Conservation (phyloP, 2,329 filamentous ascomycete species). For the Aureobasidium sp. region DNA sequence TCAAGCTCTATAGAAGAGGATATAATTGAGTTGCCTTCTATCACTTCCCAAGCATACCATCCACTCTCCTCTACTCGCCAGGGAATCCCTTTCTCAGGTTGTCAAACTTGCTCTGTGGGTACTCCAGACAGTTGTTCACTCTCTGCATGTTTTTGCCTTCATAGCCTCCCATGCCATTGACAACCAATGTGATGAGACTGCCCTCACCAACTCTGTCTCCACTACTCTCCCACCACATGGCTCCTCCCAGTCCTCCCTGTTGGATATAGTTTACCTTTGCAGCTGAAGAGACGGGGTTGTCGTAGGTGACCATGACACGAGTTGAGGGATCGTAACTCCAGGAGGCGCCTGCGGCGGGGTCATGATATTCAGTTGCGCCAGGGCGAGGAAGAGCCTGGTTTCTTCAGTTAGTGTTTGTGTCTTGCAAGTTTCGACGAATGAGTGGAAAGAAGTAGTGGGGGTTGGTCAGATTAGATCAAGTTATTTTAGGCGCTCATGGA, state of each 20-base stretch:
- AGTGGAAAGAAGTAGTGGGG: background rate
- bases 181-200: constrained; percentile 54
- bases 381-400: constrained; percentile 57
- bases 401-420: background rate
- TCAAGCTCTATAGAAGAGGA: background rate
- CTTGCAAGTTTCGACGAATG: background rate
- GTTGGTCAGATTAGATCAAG: constrained; percentile 35
- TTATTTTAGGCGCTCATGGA: constrained; percentile 20
- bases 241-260: constrained; percentile 64
- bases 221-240: constrained; percentile 97
- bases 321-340: constrained; percentile 65
- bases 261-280: constrained; percentile 68
- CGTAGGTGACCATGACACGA: constrained; percentile 68
- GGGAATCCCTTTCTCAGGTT: constrained; percentile 43
- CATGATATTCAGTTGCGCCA: constrained; percentile 48
- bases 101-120: constrained; percentile 48
- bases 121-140: constrained; percentile 42
- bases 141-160: constrained; percentile 40
- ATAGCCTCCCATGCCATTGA: constrained; percentile 34
- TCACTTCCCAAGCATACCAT: background rate
- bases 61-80: constrained; percentile 20
- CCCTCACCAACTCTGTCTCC: constrained; percentile 59
- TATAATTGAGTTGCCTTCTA: background rate
- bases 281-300: constrained; percentile 58
- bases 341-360: constrained; percentile 59